Evolutionary conservation across 139 green algal genomes (phyloP).

Genomic region (Zygnema circumcarinatum): DNA sequence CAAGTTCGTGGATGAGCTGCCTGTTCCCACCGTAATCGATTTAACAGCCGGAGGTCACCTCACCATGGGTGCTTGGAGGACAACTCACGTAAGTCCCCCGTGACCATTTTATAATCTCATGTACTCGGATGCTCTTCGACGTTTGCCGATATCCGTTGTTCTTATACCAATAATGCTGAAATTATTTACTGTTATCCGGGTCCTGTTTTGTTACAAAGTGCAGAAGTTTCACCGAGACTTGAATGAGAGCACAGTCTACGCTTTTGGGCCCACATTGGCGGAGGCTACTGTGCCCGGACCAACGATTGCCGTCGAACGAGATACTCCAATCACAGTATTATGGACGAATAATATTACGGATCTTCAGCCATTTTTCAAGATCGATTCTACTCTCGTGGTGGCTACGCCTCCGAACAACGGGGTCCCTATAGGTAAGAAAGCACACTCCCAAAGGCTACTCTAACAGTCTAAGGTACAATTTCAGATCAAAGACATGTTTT

Average conservation of each 20-base stretch:
- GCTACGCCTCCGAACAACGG: not conserved
- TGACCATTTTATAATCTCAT: not conserved
- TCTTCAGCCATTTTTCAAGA: conserved; percentile 6
- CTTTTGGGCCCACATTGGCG: not conserved
- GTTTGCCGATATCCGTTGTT: not conserved
- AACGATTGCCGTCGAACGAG: not conserved
- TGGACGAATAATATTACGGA: conserved; percentile 39
- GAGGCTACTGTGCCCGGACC: conserved; percentile 18
- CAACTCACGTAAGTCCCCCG: not conserved
- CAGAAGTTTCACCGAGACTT: conserved; percentile 40
- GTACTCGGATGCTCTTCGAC: not conserved
- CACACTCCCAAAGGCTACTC: not conserved
- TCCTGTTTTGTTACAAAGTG: not conserved
- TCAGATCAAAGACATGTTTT: not conserved
- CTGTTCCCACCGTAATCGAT: not conserved
- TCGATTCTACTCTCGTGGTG: no score
- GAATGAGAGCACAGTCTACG: not conserved
- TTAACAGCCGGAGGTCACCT: not conserved
- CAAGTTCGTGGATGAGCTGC: conserved; percentile 26
- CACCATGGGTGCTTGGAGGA: not conserved
- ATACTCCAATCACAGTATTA: not conserved
- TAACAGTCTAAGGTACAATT: not conserved
- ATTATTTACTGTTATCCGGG: not conserved
- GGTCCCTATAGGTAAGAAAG: not conserved
- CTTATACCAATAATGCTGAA: not conserved